phyloP scores from a whole-genome alignment of 1,284 basidiomycete genomes.

The Ustilago cynodontis region DNA sequence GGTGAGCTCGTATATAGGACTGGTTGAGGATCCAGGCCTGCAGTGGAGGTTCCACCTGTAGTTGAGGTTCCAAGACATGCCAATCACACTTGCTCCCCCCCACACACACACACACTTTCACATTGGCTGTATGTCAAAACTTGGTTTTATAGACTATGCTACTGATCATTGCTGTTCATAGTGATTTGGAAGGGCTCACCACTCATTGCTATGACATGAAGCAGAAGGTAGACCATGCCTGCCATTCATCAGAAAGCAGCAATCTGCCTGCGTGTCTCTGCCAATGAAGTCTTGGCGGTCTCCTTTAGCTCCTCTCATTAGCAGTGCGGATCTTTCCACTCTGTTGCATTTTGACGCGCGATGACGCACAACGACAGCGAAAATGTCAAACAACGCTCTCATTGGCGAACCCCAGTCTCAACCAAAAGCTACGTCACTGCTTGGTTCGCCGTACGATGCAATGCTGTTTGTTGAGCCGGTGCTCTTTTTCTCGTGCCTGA shows the following conservation, averaged over 20 bases:
- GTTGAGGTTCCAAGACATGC: conserved; percentile 26
- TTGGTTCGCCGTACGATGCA: not conserved
- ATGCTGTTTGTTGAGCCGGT: not conserved
- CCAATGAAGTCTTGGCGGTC: conserved; percentile 4
- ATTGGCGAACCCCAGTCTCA: not conserved
- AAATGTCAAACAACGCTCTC: not conserved
- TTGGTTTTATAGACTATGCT: too few species aligned
- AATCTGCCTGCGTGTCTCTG: not conserved
- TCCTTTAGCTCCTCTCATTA: not conserved
- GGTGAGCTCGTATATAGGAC: too few species aligned
- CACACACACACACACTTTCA: not conserved
- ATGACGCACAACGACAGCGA: conserved; percentile 13
- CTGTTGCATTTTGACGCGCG: too few species aligned
- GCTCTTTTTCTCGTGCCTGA: not conserved
- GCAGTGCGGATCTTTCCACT: conserved; percentile 1
- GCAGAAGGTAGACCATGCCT: too few species aligned
- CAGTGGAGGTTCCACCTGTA: too few species aligned
- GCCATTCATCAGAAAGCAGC: not conserved
- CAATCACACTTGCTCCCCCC: not conserved
- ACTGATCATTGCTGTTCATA: too few species aligned
- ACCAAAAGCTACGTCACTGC: conserved; percentile 11
- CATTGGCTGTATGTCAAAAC: not conserved
- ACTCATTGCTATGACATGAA: too few species aligned
- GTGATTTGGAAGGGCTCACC: too few species aligned
- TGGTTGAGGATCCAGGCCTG: too few species aligned